Percentiles rank a stretch among this genome's conserved stretches.
These are phyloP conservation scores for Pythium rishiriense DNA, from an alignment of 352 stramenopile species.

Conservation along the genomic window DNA sequence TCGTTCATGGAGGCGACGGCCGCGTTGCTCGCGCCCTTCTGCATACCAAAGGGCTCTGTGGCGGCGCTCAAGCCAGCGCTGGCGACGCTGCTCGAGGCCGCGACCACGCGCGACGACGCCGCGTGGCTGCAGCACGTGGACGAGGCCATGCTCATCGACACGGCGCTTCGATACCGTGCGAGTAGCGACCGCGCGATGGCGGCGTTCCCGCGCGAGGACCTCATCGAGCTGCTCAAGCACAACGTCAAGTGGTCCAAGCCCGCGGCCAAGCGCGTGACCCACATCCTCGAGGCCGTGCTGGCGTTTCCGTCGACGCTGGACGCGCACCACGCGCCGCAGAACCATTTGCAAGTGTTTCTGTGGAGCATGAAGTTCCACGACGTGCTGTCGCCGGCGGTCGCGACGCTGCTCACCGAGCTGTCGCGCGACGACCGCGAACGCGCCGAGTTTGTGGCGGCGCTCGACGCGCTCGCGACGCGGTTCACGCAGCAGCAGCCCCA, in stretches of 20 bases:
- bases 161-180: slow-evolving; percentile 38
- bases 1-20: slow-evolving; percentile 57
- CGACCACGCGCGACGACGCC: slow-evolving; percentile 12
- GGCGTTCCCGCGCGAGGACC: slow-evolving; percentile 36
- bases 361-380: slow-evolving; percentile 69
- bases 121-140: slow-evolving; percentile 17
- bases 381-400: slow-evolving; percentile 50
- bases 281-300: slow-evolving; percentile 61
- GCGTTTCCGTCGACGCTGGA: slow-evolving; percentile 41
- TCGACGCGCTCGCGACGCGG: slow-evolving; percentile 36
- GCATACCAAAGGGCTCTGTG: slow-evolving; percentile 28
- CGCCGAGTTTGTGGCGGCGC: slow-evolving; percentile 30
- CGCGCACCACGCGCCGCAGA: slow-evolving; percentile 15
- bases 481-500: slow-evolving; percentile 28
- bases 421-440: slow-evolving; percentile 13
- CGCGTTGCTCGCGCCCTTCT: slow-evolving; percentile 53
- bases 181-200: slow-evolving; percentile 28
- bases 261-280: slow-evolving; percentile 59
- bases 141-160: slow-evolving; percentile 41
- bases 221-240: slow-evolving; percentile 73
- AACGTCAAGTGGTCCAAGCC: slow-evolving; percentile 79
- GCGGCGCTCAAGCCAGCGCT: slow-evolving; percentile 2
- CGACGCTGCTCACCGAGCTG: slow-evolving; percentile 44
- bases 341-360: slow-evolving; percentile 58
- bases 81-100: slow-evolving; percentile 19